Conservation (phyloP, 345 rosid genomes). For the Nasturtium officinale region DNA sequence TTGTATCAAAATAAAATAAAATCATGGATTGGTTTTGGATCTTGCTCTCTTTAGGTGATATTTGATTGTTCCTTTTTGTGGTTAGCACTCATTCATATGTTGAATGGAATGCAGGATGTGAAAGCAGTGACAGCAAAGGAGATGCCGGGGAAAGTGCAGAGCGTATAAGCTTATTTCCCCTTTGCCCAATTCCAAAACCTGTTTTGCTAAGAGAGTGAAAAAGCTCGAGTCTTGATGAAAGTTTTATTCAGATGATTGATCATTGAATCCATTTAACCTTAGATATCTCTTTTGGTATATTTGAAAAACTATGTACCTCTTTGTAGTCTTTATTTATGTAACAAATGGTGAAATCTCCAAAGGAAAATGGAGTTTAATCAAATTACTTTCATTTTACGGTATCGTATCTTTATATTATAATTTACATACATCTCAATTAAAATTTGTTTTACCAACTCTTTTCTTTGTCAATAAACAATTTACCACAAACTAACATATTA, state of each 20-base stretch:
- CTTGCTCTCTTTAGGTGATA: conserved; percentile 14
- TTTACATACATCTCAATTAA: background rate
- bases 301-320: conserved; percentile 13
- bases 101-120: conserved; percentile 27
- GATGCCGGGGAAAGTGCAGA: conserved; percentile 39
- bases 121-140: conserved; percentile 33
- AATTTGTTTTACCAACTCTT: background rate
- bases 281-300: conserved; percentile 31
- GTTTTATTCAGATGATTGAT: conserved; percentile 25
- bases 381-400: background rate
- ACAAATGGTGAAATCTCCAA: conserved; percentile 31
- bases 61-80: conserved; percentile 17
- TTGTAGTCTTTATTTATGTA: conserved; percentile 22
- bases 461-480: background rate
- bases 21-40: conserved; percentile 19
- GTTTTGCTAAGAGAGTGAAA: background rate
- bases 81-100: background rate
- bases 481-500: background rate
- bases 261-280: conserved; percentile 29
- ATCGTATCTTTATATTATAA: background rate
- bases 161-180: conserved; percentile 30
- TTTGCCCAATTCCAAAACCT: conserved; percentile 22
- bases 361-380: conserved; percentile 22
- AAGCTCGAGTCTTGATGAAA: conserved; percentile 21
- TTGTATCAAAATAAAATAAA: no score